These are phyloP conservation scores for Tephrocybe sp. DNA, from an alignment of 768 basidiomycete genomes.

Conservation along the genomic window DNA sequence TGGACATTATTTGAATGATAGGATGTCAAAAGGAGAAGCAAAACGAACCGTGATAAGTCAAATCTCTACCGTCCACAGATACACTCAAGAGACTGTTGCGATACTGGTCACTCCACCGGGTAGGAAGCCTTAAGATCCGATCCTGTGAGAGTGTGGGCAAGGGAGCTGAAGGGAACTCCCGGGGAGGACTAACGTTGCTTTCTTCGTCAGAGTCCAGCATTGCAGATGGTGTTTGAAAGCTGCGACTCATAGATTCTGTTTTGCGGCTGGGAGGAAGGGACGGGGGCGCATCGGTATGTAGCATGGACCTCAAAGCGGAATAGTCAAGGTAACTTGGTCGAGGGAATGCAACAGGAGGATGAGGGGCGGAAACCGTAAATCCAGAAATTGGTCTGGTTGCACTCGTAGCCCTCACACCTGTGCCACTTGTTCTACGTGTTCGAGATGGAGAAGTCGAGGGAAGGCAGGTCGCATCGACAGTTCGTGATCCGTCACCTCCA, in stretches of 20 bases:
- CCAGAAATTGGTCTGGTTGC: conserved; percentile 27
- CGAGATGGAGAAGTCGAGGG: conserved; percentile 44
- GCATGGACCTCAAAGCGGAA: conserved; percentile 67
- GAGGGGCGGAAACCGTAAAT: conserved; percentile 28
- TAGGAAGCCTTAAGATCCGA: conserved; percentile 58
- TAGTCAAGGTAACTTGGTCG: conserved; percentile 76
- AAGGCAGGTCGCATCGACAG: conserved; percentile 41
- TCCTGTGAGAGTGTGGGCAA: conserved; percentile 31
- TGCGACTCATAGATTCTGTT: conserved; percentile 23
- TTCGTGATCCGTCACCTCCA: conserved; percentile 35
- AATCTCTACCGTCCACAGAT: conserved; percentile 68
- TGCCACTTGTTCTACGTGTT: conserved; percentile 44
- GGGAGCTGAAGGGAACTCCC: conserved; percentile 31
- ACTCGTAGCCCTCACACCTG: conserved; percentile 26
- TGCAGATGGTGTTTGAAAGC: conserved; percentile 21
- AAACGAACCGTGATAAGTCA: conserved; percentile 62
- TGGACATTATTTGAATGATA: conserved; percentile 17
- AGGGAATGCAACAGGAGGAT: conserved; percentile 44
- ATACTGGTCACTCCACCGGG: conserved; percentile 75
- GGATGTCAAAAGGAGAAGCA: neutral
- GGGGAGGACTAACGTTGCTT: conserved; percentile 48
- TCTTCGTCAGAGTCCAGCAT: conserved; percentile 68
- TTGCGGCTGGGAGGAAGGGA: conserved; percentile 37
- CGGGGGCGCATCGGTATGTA: conserved; percentile 53
- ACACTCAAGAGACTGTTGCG: conserved; percentile 58